Evolutionary conservation across 257 asterid species (phyloP).

Genomic region (Salvia splendens): DNA sequence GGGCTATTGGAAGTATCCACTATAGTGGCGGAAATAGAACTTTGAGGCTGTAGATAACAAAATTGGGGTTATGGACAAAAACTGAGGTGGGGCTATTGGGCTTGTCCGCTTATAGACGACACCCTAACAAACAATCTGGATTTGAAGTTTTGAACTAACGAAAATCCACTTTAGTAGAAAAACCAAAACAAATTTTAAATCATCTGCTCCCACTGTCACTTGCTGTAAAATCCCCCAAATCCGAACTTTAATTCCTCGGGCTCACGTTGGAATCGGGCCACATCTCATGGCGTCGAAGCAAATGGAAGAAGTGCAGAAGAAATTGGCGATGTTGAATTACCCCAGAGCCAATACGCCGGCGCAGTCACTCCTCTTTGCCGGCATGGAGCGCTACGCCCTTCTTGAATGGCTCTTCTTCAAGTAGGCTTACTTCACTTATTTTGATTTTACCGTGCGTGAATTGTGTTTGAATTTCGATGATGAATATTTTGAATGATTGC

Average conservation of each 20-base stretch:
- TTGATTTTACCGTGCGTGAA: neutral
- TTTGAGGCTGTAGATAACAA: too few relatives aligned
- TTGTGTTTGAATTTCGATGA: neutral
- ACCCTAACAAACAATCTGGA: slow-evolving; percentile 10
- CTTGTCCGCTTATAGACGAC: too few relatives aligned
- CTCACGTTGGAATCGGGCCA: slow-evolving; percentile 18
- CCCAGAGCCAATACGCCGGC: slow-evolving; percentile 89
- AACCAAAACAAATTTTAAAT: slow-evolving; percentile 9
- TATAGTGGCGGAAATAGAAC: too few relatives aligned
- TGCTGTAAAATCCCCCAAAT: slow-evolving; percentile 7
- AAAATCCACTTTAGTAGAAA: slow-evolving; percentile 24
- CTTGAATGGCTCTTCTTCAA: slow-evolving; percentile 99
- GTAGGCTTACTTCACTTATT: slow-evolving; percentile 34
- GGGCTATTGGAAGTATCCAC: too few relatives aligned
- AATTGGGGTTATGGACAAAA: too few relatives aligned
- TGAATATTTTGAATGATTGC: slow-evolving; percentile 28
- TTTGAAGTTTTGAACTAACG: neutral
- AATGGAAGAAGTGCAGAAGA: slow-evolving; percentile 91
- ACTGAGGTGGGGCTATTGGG: too few relatives aligned
- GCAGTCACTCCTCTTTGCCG: slow-evolving; percentile 96
- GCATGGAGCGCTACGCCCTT: slow-evolving; percentile 99
- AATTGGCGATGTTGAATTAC: slow-evolving; percentile 63
- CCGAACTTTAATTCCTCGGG: slow-evolving; percentile 3
- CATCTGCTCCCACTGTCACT: neutral
- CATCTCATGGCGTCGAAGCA: slow-evolving; percentile 74